phyloP scores from a whole-genome alignment of 2,329 filamentous ascomycete species.

The Pseudogymnoascus sp. region DNA sequence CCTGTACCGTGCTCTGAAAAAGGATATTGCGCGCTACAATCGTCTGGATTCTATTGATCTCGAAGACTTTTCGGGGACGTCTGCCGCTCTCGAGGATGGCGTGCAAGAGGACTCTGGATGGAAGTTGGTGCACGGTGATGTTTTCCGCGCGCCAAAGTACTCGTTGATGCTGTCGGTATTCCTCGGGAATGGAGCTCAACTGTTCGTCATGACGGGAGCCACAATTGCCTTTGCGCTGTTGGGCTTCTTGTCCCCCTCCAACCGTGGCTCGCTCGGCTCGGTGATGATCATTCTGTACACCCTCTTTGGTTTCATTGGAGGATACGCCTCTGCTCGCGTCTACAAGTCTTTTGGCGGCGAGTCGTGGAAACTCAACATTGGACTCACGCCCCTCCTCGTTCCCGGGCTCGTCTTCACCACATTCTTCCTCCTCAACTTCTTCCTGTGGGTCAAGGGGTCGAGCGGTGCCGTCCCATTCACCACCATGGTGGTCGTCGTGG shows the following conservation, averaged over 20 bases:
- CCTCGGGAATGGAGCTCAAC: conserved; percentile 85
- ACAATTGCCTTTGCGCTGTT: conserved; percentile 91
- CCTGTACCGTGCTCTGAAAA: conserved; percentile 75
- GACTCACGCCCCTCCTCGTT: conserved; percentile 75
- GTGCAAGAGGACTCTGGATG: conserved; percentile 97
- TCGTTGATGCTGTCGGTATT: conserved; percentile 80
- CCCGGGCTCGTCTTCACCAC: conserved; percentile 76
- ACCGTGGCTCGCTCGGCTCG: conserved; percentile 86
- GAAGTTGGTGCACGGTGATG: conserved; percentile 96
- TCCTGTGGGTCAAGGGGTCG: conserved; percentile 88
- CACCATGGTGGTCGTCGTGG: conserved; percentile 88
- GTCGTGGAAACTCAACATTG: conserved; percentile 89
- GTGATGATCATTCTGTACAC: conserved; percentile 93
- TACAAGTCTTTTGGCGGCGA: conserved; percentile 94
- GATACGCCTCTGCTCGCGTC: conserved; percentile 79
- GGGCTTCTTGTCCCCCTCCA: conserved; percentile 91
- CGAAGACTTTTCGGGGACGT: conserved; percentile 77
- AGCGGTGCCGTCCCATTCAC: conserved; percentile 93
- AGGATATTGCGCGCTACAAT: conserved; percentile 96
- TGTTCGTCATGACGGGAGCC: conserved; percentile 95
- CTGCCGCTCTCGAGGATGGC: conserved; percentile 72
- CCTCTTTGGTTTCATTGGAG: conserved; percentile 82
- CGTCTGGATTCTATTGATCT: conserved; percentile 83
- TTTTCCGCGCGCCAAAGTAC: conserved; percentile 80
- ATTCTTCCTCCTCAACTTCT: conserved; percentile 93